phyloP scores from a whole-genome alignment of 768 basidiomycete species.

The Pluteus cervinus region DNA sequence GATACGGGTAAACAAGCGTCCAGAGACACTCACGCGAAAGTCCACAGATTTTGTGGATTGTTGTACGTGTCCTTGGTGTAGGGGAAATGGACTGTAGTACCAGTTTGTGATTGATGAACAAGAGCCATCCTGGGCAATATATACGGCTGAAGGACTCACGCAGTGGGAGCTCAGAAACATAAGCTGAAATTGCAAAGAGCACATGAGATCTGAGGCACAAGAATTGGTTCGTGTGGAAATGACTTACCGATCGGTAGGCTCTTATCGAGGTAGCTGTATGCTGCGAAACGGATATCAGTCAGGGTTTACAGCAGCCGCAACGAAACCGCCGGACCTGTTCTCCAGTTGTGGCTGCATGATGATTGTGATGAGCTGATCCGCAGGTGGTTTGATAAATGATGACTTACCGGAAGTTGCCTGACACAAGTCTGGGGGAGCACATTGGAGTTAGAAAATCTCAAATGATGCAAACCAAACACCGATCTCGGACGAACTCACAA shows the following conservation, averaged over 20 bases:
- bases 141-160: conserved; percentile 14
- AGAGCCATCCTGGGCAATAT: neutral
- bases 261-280: conserved; percentile 39
- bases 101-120: neutral
- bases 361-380: neutral
- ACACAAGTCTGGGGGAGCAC: conserved; percentile 26
- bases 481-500: too few species aligned
- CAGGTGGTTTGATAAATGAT: neutral
- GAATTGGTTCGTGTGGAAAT: too few species aligned
- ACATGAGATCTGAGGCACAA: neutral
- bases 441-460: conserved; percentile 1
- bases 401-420: conserved; percentile 36
- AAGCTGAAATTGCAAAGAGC: conserved; percentile 22
- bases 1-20: too few species aligned
- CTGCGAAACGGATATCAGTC: conserved; percentile 15
- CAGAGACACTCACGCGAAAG: conserved; percentile 39
- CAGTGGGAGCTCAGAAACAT: conserved; percentile 34
- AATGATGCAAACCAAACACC: conserved; percentile 1
- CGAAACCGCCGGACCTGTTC: conserved; percentile 28
- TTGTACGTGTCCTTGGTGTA: conserved; percentile 61
- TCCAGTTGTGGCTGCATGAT: conserved; percentile 37
- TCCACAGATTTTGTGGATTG: conserved; percentile 56
- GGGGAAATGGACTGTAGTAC: conserved; percentile 45
- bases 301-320: neutral
- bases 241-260: conserved; percentile 31